These are phyloP conservation scores for Pharnaceum exiguum DNA, from an alignment of 148 eudicot genomes.

Conservation along the genomic window DNA sequence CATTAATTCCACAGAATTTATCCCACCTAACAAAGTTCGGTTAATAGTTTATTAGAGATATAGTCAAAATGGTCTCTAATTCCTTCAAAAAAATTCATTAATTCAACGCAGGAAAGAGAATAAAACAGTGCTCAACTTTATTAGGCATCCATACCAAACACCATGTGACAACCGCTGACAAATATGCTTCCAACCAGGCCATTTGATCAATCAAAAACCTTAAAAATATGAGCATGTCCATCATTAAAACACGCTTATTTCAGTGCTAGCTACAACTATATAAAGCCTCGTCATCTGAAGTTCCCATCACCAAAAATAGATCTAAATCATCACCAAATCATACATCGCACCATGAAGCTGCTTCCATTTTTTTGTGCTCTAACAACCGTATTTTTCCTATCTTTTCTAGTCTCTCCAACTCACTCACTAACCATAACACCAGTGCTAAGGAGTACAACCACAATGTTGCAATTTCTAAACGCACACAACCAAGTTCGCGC, in stretches of 20 bases:
- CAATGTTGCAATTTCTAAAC: constrained; percentile 12
- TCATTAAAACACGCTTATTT: too few species aligned
- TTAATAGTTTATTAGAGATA: not conserved
- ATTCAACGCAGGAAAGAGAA: too few species aligned
- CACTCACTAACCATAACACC: not conserved
- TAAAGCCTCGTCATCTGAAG: not conserved
- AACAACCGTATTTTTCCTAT: not conserved
- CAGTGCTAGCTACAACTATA: not conserved
- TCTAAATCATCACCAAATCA: constrained; percentile 8
- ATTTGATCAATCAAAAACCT: not conserved
- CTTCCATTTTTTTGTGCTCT: not conserved
- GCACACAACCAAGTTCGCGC: constrained; percentile 20
- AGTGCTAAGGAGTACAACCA: not conserved
- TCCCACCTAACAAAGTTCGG: not conserved
- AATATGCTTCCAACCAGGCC: constrained; percentile 12
- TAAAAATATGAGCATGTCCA: constrained; percentile 8
- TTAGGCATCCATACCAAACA: constrained; percentile 8
- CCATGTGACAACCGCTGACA: constrained; percentile 23
- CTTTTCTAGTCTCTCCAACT: constrained; percentile 5
- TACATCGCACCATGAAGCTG: not conserved
- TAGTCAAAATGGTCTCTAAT: not conserved
- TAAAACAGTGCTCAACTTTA: constrained; percentile 19
- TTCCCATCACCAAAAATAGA: constrained; percentile 9
- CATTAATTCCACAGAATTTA: too few species aligned
- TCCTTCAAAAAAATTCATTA: too few species aligned